Percentiles rank a stretch among this genome's conserved stretches.
Conservation (phyloP, 805 yeast species). For the Wickerhamomyces xylosicus region DNA sequence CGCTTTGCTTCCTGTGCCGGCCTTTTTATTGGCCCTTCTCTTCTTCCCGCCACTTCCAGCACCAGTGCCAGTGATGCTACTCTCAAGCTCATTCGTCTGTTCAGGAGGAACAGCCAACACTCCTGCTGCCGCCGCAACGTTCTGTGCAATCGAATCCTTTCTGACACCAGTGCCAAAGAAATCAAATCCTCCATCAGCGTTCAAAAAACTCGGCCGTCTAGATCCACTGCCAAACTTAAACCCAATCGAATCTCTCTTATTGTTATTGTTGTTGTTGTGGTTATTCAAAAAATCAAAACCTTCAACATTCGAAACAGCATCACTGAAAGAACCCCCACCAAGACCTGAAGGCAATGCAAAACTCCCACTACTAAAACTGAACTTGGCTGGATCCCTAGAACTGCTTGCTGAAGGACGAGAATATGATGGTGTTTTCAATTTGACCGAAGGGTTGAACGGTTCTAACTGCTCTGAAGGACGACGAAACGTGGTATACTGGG, state of each 20-base stretch:
- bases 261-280: too few relatives aligned
- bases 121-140: too few relatives aligned
- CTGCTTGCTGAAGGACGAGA: constrained; percentile 1
- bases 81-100: too few relatives aligned
- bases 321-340: constrained; percentile 10
- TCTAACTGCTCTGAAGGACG: constrained; percentile 42
- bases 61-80: constrained; percentile 3
- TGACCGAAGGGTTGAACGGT: constrained; percentile 30
- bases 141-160: constrained; percentile 19
- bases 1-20: constrained; percentile 2
- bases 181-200: constrained; percentile 16
- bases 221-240: constrained; percentile 6
- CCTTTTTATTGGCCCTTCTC: constrained; percentile 1
- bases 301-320: constrained; percentile 3
- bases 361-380: too few relatives aligned
- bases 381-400: too few relatives aligned
- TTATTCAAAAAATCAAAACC: constrained; percentile 19
- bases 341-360: constrained; percentile 5
- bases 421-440: constrained; percentile 19
- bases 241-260: constrained; percentile 18
- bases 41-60: not conserved
- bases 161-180: too few relatives aligned
- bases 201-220: constrained; percentile 20
- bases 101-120: too few relatives aligned
- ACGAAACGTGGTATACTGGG: constrained; percentile 21